Conservation (phyloP, 139 green algal genomes). For the Picochlorum sp. region DNA sequence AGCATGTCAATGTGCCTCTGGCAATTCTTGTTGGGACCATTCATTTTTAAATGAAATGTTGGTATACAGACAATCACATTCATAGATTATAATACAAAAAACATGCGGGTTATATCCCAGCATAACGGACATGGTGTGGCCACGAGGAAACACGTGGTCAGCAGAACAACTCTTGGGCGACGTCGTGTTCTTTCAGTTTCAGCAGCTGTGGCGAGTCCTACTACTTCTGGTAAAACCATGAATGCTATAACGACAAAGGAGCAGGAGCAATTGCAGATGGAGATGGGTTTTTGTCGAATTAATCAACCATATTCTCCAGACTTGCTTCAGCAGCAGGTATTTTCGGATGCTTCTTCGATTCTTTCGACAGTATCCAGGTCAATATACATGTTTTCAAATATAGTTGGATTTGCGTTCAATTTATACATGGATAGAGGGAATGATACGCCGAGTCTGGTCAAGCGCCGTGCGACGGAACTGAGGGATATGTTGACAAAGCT, state of each 20-base stretch:
- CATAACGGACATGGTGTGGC: neutral
- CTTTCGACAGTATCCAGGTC: constrained; percentile 7
- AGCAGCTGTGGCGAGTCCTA: neutral
- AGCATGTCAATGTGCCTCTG: too few relatives aligned
- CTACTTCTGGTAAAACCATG: neutral
- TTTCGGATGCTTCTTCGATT: constrained; percentile 7
- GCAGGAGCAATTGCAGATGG: constrained; percentile 45
- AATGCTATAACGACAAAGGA: neutral
- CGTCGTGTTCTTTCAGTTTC: neutral
- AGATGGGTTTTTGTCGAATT: constrained; percentile 41
- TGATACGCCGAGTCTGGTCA: constrained; percentile 34
- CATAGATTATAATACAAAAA: neutral
- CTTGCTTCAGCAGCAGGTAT: constrained; percentile 17
- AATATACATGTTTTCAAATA: constrained; percentile 11
- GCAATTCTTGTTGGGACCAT: too few relatives aligned
- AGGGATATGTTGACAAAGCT: constrained; percentile 76
- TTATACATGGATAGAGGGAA: constrained; percentile 21
- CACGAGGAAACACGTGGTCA: neutral
- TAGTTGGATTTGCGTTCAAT: constrained; percentile 14
- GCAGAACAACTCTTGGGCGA: neutral
- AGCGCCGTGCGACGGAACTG: constrained; percentile 68
- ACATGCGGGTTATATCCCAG: neutral
- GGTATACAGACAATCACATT: too few relatives aligned
- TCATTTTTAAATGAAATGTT: too few relatives aligned
- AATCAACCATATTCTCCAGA: constrained; percentile 35